Evolutionary conservation across 805 yeast species (phyloP).

Genomic region (Clavispora phyllophila): DNA sequence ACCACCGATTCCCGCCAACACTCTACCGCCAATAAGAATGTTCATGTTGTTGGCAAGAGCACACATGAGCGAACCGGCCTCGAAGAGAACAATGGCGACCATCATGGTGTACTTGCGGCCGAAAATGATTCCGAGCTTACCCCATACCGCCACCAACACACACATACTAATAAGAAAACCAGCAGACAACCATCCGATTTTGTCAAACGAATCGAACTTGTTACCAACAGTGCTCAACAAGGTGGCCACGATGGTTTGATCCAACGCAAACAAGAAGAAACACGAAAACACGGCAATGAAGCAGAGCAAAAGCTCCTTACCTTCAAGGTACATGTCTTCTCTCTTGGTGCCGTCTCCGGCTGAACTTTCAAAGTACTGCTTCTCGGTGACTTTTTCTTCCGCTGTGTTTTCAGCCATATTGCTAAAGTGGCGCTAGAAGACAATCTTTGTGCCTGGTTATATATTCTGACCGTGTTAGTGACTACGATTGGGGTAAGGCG

Average conservation of each 20-base stretch:
- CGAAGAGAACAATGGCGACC: conserved; percentile 22
- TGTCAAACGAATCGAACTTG: conserved; percentile 28
- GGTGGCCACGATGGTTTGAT: conserved; percentile 36
- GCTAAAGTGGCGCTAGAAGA: too few species aligned
- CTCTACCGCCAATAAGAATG: conserved; percentile 38
- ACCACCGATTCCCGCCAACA: conserved; percentile 34
- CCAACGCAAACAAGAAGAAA: conserved; percentile 33
- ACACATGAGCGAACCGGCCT: conserved; percentile 34
- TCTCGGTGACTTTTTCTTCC: background rate
- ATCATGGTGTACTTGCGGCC: conserved; percentile 32
- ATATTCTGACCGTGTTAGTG: too few species aligned
- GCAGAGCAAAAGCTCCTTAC: conserved; percentile 20
- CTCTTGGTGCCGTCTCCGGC: conserved; percentile 40
- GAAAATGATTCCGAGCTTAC: conserved; percentile 31
- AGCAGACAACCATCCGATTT: conserved; percentile 36
- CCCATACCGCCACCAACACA: conserved; percentile 33
- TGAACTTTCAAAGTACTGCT: conserved; percentile 30
- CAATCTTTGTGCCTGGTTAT: too few species aligned
- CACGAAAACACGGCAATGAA: conserved; percentile 24
- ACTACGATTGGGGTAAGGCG: too few species aligned
- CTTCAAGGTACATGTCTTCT: conserved; percentile 33
- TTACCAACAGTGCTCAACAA: conserved; percentile 31
- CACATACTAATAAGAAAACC: conserved; percentile 33
- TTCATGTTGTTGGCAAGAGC: conserved; percentile 34
- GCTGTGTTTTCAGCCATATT: background rate